Percentiles rank a stretch among this genome's conserved stretches.
Conservation (phyloP, 2,329 filamentous ascomycete species). For the Aspergillus sojae region DNA sequence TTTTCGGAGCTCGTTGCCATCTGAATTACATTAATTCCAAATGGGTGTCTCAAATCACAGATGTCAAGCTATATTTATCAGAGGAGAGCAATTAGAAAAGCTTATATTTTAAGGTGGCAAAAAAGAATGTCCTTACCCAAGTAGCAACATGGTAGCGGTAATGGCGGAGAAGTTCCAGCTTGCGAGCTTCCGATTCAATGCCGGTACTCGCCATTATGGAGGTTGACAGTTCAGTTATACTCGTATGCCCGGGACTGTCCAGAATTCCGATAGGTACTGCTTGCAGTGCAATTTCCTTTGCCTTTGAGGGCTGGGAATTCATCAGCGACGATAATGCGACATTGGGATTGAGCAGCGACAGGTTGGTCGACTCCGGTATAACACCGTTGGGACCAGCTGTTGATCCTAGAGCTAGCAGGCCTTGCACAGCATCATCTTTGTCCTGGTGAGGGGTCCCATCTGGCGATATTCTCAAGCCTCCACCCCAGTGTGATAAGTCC, state of each 20-base stretch:
- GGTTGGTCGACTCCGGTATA: neutral
- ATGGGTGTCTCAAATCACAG: constrained; percentile 44
- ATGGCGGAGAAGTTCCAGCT: constrained; percentile 45
- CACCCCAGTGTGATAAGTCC: neutral
- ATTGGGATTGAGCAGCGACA: neutral
- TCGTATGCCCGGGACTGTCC: neutral
- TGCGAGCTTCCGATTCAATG: constrained; percentile 12
- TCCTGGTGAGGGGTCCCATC: constrained; percentile 19
- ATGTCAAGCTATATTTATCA: constrained; percentile 43
- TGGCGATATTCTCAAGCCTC: neutral
- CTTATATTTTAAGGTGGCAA: neutral
- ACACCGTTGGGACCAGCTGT: constrained; percentile 7
- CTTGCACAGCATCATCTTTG: constrained; percentile 30
- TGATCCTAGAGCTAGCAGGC: constrained; percentile 28
- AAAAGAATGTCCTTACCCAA: neutral
- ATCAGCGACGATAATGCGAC: constrained; percentile 1
- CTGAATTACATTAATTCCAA: constrained; percentile 43
- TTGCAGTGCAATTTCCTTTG: neutral
- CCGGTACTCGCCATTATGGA: neutral
- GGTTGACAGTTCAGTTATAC: neutral
- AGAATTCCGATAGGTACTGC: neutral
- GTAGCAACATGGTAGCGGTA: constrained; percentile 39
- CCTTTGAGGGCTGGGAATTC: neutral
- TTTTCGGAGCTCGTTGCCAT: constrained; percentile 24
- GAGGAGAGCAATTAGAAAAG: neutral